Evolutionary conservation across 2,329 filamentous ascomycete species (phyloP).

Genomic region (Sarocladiaceae sp.): DNA sequence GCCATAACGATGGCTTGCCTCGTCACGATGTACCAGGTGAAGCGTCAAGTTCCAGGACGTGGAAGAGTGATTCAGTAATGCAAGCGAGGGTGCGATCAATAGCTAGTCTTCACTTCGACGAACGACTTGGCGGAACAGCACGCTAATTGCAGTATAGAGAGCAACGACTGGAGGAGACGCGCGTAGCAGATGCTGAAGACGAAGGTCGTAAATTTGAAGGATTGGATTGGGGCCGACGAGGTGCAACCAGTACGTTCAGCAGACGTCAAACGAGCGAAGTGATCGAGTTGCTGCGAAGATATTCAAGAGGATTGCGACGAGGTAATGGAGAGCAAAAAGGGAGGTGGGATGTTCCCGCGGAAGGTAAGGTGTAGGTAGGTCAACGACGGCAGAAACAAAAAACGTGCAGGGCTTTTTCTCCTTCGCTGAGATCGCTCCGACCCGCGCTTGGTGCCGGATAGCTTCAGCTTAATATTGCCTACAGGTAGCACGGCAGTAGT

Average conservation of each 20-base stretch:
- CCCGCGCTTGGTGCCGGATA: constrained; percentile 3
- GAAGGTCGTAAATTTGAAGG: not conserved
- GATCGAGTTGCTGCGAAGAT: not conserved
- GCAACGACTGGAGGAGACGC: too few relatives aligned
- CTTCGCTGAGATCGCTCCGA: not conserved
- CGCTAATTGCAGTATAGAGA: too few relatives aligned
- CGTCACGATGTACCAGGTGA: not conserved
- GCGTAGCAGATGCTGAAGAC: too few relatives aligned
- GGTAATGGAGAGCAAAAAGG: not conserved
- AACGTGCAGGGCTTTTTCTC: constrained; percentile 7
- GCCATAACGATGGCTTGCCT: constrained; percentile 24
- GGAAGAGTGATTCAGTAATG: too few relatives aligned
- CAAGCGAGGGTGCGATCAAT: too few relatives aligned
- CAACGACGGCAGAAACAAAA: constrained; percentile 6
- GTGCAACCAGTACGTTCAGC: not conserved
- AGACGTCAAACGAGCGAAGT: not conserved
- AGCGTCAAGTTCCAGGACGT: not conserved
- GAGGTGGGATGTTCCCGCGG: not conserved
- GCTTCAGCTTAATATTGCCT: not conserved
- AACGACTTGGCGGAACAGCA: too few relatives aligned
- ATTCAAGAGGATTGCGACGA: not conserved
- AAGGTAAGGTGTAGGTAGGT: constrained; percentile 1
- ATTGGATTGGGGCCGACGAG: not conserved
- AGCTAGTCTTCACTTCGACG: too few relatives aligned
- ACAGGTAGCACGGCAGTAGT: not conserved